Conservation (phyloP, 2,329 filamentous ascomycete genomes). For the Blastomyces gilchristii region DNA sequence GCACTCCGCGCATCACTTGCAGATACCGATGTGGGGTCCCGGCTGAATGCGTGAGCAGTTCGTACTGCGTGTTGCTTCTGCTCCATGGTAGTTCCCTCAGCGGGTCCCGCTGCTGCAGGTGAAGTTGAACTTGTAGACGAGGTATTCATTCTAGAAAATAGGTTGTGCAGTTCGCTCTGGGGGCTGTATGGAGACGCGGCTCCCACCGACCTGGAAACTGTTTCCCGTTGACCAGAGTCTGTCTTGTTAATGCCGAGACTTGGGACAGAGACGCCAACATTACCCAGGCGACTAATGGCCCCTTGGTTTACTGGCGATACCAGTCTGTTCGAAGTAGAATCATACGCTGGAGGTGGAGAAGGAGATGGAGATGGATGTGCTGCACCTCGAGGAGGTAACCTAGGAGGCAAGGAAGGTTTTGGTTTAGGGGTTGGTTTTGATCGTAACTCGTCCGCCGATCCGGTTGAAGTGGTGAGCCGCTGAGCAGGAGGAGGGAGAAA, state of each 20-base stretch:
- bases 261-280: constrained; percentile 68
- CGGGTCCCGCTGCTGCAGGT: constrained; percentile 23
- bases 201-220: constrained; percentile 16
- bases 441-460: constrained; percentile 19
- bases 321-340: constrained; percentile 28
- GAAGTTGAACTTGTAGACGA: constrained; percentile 22
- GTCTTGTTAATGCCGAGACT: constrained; percentile 58
- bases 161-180: constrained; percentile 57
- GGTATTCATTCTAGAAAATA: constrained; percentile 49
- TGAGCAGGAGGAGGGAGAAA: constrained; percentile 62
- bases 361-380: constrained; percentile 38
- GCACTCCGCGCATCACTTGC: constrained; percentile 48
- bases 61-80: constrained; percentile 53
- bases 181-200: constrained; percentile 31
- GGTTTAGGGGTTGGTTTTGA: constrained; percentile 26
- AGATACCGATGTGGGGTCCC: constrained; percentile 52
- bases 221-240: constrained; percentile 26
- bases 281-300: constrained; percentile 56
- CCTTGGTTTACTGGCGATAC: constrained; percentile 42
- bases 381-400: constrained; percentile 59
- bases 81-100: constrained; percentile 34
- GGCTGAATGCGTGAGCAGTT: constrained; percentile 50
- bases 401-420: constrained; percentile 53
- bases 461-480: constrained; percentile 23
- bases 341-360: constrained; percentile 39